A percentile compares a stretch with the other conserved stretches of the same genome.
phyloP scores from a whole-genome alignment of 805 yeast species.

The Monosporozyma aerobia region DNA sequence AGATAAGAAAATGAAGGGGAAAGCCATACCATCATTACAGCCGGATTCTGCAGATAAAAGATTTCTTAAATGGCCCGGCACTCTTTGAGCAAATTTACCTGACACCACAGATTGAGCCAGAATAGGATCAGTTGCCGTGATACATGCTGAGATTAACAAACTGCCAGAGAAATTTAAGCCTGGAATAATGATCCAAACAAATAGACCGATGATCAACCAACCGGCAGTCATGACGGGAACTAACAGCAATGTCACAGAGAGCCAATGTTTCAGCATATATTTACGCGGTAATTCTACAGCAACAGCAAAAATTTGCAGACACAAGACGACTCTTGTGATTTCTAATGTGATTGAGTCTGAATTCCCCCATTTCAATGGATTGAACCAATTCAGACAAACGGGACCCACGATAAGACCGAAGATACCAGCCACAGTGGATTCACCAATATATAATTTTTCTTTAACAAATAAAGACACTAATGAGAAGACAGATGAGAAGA shows the following conservation, averaged over 20 bases:
- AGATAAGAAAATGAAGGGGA: constrained; percentile 74
- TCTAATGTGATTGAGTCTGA: constrained; percentile 75
- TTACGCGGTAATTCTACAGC: constrained; percentile 89
- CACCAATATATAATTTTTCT: constrained; percentile 80
- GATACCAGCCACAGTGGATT: constrained; percentile 79
- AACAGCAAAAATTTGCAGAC: constrained; percentile 86
- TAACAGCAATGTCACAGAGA: constrained; percentile 61
- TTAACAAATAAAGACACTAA: constrained; percentile 73
- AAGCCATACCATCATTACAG: constrained; percentile 95
- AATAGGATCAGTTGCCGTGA: constrained; percentile 93
- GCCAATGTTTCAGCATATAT: constrained; percentile 79
- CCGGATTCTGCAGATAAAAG: constrained; percentile 75
- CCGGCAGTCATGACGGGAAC: constrained; percentile 87
- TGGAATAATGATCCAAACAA: constrained; percentile 71
- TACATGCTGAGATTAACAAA: constrained; percentile 71
- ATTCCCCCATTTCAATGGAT: constrained; percentile 80
- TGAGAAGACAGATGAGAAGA: constrained; percentile 72
- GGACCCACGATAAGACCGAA: constrained; percentile 88
- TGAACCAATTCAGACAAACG: constrained; percentile 72
- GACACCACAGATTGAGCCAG: constrained; percentile 90
- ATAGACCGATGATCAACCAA: constrained; percentile 75
- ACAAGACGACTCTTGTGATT: constrained; percentile 69
- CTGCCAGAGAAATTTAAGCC: constrained; percentile 63
- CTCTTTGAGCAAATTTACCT: constrained; percentile 82
- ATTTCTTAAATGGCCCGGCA: constrained; percentile 86